A percentile compares a stretch with the other conserved stretches of the same genome.
phyloP scores from a whole-genome alignment of 2,329 filamentous ascomycete genomes.

The Penicillium hesseltinei region DNA sequence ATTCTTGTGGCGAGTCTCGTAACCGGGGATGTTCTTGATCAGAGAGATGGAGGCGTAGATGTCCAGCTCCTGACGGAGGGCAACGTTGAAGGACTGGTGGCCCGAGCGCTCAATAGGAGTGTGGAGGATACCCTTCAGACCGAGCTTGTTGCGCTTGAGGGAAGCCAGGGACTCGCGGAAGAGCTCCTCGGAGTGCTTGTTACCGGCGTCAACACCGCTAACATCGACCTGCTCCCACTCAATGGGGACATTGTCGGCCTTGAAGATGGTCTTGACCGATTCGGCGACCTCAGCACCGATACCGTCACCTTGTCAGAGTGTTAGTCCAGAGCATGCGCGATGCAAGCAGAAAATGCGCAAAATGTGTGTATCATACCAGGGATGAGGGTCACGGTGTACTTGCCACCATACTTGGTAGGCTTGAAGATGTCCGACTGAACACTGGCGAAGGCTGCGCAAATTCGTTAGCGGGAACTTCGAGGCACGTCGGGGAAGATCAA shows the following conservation, averaged over 20 bases:
- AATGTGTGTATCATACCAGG: conserved; percentile 61
- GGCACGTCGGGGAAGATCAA: not conserved
- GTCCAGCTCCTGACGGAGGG: conserved; percentile 97
- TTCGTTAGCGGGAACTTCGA: conserved; percentile 17
- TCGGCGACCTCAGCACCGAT: conserved; percentile 97
- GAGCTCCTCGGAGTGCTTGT: conserved; percentile 86
- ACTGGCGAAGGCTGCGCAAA: conserved; percentile 64
- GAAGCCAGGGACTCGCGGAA: conserved; percentile 96
- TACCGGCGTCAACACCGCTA: conserved; percentile 79
- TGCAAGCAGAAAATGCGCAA: not conserved
- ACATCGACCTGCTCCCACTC: conserved; percentile 99
- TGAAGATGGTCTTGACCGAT: conserved; percentile 98
- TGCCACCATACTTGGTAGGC: conserved; percentile 97
- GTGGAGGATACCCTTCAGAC: conserved; percentile 97
- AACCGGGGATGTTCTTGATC: conserved; percentile 99
- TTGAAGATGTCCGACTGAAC: conserved; percentile 96
- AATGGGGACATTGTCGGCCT: conserved; percentile 97
- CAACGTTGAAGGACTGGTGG: conserved; percentile 99
- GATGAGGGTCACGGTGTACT: conserved; percentile 98
- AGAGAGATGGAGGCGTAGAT: conserved; percentile 98
- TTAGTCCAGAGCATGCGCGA: conserved; percentile 11
- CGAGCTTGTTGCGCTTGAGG: conserved; percentile 96
- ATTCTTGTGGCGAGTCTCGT: conserved; percentile 94
- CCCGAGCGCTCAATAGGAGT: conserved; percentile 95
- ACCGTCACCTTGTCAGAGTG: conserved; percentile 66